Evolutionary conservation across 305 asterid species (phyloP).

Genomic region (Ajuga reptans): DNA sequence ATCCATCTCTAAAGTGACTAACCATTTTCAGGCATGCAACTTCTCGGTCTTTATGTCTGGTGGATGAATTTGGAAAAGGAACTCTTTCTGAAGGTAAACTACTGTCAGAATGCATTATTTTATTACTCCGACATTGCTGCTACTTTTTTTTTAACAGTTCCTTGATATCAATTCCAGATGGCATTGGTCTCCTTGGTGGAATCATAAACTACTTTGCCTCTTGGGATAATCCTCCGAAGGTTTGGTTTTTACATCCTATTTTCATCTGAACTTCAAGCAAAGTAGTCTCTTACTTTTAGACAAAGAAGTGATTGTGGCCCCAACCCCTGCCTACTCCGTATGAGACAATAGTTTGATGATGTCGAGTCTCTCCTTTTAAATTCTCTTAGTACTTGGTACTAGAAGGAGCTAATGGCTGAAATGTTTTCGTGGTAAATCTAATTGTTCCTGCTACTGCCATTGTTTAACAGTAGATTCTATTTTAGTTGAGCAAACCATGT

Average conservation of each 20-base stretch:
- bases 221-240: slow-evolving; percentile 78
- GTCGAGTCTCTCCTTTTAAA: neutral
- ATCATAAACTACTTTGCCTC: slow-evolving; percentile 78
- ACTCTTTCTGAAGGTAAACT: slow-evolving; percentile 89
- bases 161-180: slow-evolving; percentile 58
- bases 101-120: slow-evolving; percentile 10
- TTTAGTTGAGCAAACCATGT: slow-evolving; percentile 3
- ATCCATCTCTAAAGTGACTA: neutral
- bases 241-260: slow-evolving; percentile 30
- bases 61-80: slow-evolving; percentile 98
- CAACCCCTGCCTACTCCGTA: neutral
- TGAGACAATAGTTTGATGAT: neutral
- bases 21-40: slow-evolving; percentile 67
- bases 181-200: slow-evolving; percentile 95
- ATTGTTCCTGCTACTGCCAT: slow-evolving; percentile 3
- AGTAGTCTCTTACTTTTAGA: slow-evolving; percentile 6
- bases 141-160: slow-evolving; percentile 19
- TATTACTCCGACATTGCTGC: slow-evolving; percentile 16
- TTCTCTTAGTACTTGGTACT: neutral
- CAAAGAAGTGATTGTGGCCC: neutral
- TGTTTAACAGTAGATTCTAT: neutral
- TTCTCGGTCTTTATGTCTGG: slow-evolving; percentile 68
- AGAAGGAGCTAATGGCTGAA: neutral
- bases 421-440: slow-evolving; percentile 9
- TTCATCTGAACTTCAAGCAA: neutral